These are phyloP conservation scores for Arabidopsis thaliana DNA, from an alignment of 345 rosid genomes.

Conservation along the genomic window DNA sequence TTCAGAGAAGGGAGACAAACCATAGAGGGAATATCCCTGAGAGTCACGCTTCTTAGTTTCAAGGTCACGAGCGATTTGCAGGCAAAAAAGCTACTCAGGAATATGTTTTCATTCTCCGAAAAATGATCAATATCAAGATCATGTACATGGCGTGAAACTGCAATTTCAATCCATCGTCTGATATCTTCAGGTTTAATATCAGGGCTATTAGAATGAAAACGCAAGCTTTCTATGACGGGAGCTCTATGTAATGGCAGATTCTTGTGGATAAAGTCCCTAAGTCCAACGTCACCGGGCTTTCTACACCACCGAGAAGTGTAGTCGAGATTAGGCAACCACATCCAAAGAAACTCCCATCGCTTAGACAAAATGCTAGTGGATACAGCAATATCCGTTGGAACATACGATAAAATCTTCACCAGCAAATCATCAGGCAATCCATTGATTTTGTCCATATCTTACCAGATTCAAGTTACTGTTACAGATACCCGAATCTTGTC, in stretches of 20 bases:
- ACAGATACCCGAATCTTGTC: too few relatives aligned
- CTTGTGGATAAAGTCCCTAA: neutral
- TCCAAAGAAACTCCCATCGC: conserved; percentile 13
- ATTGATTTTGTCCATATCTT: too few relatives aligned
- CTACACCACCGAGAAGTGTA: neutral
- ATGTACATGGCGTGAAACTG: neutral
- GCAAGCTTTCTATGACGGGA: neutral
- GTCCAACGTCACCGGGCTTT: neutral
- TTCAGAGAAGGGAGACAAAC: neutral
- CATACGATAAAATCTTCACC: neutral
- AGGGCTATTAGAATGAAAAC: neutral
- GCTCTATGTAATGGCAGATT: neutral
- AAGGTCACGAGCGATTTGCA: conserved; percentile 3
- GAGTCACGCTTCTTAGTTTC: neutral
- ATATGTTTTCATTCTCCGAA: neutral
- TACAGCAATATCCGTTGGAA: neutral
- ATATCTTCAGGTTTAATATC: neutral
- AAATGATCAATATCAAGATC: too few relatives aligned
- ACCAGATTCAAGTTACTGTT: too few relatives aligned
- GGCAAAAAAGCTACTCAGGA: neutral
- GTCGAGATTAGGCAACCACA: conserved; percentile 2
- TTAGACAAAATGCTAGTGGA: conserved; percentile 22
- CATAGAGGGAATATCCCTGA: neutral
- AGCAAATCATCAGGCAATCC: neutral
- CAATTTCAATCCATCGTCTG: neutral